Conservation (phyloP, 2,329 filamentous ascomycete genomes). For the Sporothrix sp. region DNA sequence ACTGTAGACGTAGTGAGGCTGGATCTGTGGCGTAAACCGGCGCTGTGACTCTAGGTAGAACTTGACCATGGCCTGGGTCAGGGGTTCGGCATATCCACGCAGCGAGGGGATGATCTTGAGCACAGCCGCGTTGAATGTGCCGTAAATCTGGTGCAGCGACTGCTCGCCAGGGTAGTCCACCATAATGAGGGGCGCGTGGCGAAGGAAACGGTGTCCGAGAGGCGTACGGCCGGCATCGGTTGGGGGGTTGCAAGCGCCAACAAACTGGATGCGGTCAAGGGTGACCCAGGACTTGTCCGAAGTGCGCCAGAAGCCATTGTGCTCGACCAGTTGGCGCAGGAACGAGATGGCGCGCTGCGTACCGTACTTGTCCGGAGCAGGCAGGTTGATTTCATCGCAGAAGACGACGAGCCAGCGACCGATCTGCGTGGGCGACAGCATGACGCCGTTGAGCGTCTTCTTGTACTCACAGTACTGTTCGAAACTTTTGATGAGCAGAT, state of each 20-base stretch:
- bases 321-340: conserved; percentile 91
- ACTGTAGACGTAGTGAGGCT: conserved; percentile 98
- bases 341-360: conserved; percentile 97
- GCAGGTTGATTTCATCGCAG: conserved; percentile 98
- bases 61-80: conserved; percentile 96
- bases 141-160: conserved; percentile 94
- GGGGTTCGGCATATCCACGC: conserved; percentile 86
- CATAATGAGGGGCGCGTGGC: conserved; percentile 98
- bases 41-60: conserved; percentile 93
- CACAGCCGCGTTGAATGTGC: conserved; percentile 91
- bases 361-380: conserved; percentile 92
- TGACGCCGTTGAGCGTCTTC: conserved; percentile 92
- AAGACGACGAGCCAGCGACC: conserved; percentile 97
- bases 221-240: conserved; percentile 95
- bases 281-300: conserved; percentile 97
- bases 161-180: conserved; percentile 96
- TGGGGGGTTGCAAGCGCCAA: conserved; percentile 95
- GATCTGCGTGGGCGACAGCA: conserved; percentile 92
- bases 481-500: conserved; percentile 96
- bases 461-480: conserved; percentile 99
- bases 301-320: conserved; percentile 98
- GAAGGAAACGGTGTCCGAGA: conserved; percentile 84
- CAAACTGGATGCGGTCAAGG: conserved; percentile 95
- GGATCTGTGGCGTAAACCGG: conserved; percentile 89
- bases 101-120: conserved; percentile 93